Base-by-base conservation (phyloP, 768 basidiomycete genomes). In the Boletus subparvulus region DNA sequence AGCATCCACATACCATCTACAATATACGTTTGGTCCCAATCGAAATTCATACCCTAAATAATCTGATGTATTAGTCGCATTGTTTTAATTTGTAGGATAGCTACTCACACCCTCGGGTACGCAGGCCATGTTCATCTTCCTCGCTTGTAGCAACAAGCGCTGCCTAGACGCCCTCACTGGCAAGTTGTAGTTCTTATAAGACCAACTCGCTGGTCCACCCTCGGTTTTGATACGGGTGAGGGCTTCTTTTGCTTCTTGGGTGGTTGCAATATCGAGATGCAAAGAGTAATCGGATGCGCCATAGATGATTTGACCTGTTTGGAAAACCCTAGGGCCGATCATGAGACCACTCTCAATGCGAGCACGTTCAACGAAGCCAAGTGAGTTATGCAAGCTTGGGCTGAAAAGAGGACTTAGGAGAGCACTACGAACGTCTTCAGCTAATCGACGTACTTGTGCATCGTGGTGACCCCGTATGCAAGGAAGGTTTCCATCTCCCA, bases 11-110 rank as follows among this genome's bases (percentile, higher is more conserved):
- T 56, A 84, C 88, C 88, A 63, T 90, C 88, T n/a, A 88, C 72
- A 53, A 90, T 88, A 61, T 89, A 90, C 0, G 88, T 88, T 61
- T 83, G 69, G 62, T 90, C 87, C 88, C 88, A 90, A 62, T 90
- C 88, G 30, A 77, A 83, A 64, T 87, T 88, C 87, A 88, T 88
- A 10, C 88, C 88, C 76, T 78, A 47, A 40, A 10, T 19, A 28
- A 19, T 36, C 19, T 30, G 33, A 16, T 19, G 13, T 9, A n/a
- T 61, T 11, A 56, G 43, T 48, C 13, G 10, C 28, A 43, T 41
- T 21, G 3, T 40, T 28, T 4, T 10, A 6, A 17, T 24, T 55
- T 2, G 17, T 17, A 26, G 35, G 8, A 30, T 39, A 13, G n/a
- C 7, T 16, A 73, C 78, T 61, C 42, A 79, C 78, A 39, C 87